Evolutionary conservation across 2,329 filamentous ascomycete species (phyloP), one percentile per base, ranked within the genome.

Genomic region (Colletotrichum caudatum): DNA sequence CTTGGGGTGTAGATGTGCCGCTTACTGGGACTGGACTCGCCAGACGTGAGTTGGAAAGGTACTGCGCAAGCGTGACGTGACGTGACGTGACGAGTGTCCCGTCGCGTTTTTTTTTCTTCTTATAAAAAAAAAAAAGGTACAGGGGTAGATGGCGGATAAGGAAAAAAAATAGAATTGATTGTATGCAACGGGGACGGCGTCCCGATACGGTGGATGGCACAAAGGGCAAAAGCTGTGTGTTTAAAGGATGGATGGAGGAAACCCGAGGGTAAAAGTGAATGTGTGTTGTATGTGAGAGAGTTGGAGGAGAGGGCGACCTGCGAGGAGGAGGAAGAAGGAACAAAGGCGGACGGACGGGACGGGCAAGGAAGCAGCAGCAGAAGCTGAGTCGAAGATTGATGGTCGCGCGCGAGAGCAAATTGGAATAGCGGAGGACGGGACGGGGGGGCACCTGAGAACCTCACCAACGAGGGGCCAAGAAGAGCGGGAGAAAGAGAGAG

Each of bases 161-260:
- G 69, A 11, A 71, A 71, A 64, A 26, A 46, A 71, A 64, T 69
- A 71, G 26, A 56, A 71, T 39, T 59, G 65, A n/a, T 59, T 50
- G 59, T 59, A 69, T 59, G 50, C 29, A 69, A 69, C 48, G 33
- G 65, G 53, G 57, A 54, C 65, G 46, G 51, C 53, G 59, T 64
- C 69, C 69, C 69, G 39, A 53, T 33, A 41, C 51, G 57, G 46
- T 50, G 65, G 4, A 41, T 51, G 59, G 12, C 66, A 69, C 65
- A 53, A 66, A 60, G 37, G 57, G 37, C 54, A 53, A 69, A 59
- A 20, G 48, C 29, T 68, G 65, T 71, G 53, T 71, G 53, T 64
- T 57, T 65, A 60, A 64, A 68, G 29, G 65, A 59, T 64, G 53
- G 57, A 59, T 29, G 67, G 56, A 48, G 29, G 26, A 51, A 3